Percentiles rank a stretch among this genome's conserved stretches.
These are phyloP conservation scores for Reutealis trisperma DNA, from an alignment of 345 rosid species.

Conservation along the genomic window DNA sequence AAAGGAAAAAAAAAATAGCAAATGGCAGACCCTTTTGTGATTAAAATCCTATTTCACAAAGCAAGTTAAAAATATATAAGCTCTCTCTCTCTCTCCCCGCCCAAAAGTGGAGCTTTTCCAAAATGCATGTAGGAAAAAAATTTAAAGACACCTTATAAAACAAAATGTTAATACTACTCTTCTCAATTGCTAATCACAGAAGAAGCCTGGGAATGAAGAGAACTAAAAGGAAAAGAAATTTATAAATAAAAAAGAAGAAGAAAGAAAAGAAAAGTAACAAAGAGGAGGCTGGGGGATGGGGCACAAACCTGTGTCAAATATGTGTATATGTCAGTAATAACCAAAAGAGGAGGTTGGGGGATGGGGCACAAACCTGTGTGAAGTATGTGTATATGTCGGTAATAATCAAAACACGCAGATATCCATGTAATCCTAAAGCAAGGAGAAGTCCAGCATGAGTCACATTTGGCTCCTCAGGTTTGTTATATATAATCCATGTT, in stretches of 20 bases:
- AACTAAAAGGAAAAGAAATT: neutral
- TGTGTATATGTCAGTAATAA: constrained; percentile 74
- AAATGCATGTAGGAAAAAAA: too few relatives aligned
- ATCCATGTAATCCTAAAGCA: constrained; percentile 94
- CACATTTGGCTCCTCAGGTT: constrained; percentile 82
- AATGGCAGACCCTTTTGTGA: too few relatives aligned
- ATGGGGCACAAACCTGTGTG: constrained; percentile 56
- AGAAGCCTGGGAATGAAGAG: neutral
- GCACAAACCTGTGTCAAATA: constrained; percentile 75
- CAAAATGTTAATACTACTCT: neutral
- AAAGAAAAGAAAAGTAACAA: neutral
- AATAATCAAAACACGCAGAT: constrained; percentile 68
- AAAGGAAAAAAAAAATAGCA: neutral
- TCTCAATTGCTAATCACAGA: neutral
- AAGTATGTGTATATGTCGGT: constrained; percentile 85
- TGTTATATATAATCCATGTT: constrained; percentile 92
- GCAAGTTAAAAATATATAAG: too few relatives aligned
- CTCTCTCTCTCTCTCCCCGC: too few relatives aligned
- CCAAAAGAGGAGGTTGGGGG: constrained; percentile 34
- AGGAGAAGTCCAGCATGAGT: constrained; percentile 93
- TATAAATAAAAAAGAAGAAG: neutral
- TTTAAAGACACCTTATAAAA: neutral
- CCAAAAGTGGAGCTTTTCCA: too few relatives aligned
- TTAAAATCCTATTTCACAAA: too few relatives aligned
- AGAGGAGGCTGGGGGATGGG: neutral